phyloP scores from a whole-genome alignment of 2,329 filamentous ascomycete genomes.

The Ploettnerulaceae sp. region DNA sequence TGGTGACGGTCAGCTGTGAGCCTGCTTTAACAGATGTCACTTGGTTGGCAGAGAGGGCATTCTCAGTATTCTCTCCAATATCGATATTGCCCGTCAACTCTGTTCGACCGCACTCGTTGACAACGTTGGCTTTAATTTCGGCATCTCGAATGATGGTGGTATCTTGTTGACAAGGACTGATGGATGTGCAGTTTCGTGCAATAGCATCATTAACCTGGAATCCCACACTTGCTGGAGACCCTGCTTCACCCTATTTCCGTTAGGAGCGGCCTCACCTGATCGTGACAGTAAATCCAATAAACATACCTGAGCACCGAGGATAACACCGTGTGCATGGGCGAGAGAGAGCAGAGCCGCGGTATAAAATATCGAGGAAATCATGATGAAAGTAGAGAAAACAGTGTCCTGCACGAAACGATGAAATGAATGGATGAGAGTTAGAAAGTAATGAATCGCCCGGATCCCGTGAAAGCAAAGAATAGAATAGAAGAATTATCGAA shows the following conservation, averaged over 20 bases:
- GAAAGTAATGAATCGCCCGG: conserved; percentile 26
- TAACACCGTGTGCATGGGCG: conserved; percentile 42
- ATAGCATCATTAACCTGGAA: conserved; percentile 48
- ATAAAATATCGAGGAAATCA: conserved; percentile 35
- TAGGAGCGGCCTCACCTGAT: background rate
- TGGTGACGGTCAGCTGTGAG: conserved; percentile 42
- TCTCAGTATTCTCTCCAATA: conserved; percentile 51
- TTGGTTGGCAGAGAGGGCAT: conserved; percentile 40
- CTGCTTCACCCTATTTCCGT: conserved; percentile 34
- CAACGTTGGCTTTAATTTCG: conserved; percentile 47
- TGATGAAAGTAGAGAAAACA: conserved; percentile 30
- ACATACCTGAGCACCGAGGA: conserved; percentile 39
- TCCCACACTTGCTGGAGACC: conserved; percentile 43
- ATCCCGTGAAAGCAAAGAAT: conserved; percentile 20
- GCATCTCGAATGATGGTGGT: conserved; percentile 58
- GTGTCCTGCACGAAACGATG: conserved; percentile 33
- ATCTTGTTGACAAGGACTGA: conserved; percentile 63
- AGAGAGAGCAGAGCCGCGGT: conserved; percentile 35
- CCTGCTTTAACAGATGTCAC: conserved; percentile 49
- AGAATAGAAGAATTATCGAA: conserved; percentile 23
- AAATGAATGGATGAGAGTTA: conserved; percentile 30
- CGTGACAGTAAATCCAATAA: background rate
- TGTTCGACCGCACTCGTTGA: conserved; percentile 59
- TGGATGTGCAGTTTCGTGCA: conserved; percentile 58
- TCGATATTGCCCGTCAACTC: conserved; percentile 58